Base-by-base conservation (phyloP, 352 stramenopile genomes). In the Phytophthora agathidicida region DNA sequence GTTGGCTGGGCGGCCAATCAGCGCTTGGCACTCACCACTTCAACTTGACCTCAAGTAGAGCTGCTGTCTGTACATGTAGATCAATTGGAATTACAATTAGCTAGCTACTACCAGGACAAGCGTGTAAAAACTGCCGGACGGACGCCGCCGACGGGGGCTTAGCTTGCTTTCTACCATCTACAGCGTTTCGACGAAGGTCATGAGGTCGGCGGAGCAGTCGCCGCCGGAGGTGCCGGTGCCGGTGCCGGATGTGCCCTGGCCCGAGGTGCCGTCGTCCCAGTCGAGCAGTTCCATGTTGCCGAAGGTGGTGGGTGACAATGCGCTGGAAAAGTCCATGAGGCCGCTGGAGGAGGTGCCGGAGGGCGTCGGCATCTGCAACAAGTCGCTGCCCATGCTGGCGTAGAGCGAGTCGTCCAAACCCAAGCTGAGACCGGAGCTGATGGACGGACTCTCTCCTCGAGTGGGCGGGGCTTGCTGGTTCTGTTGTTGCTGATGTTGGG, bases 141-240 rank as follows among this genome's bases (percentile, higher is more conserved):
- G 13, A 53, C 31, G 31, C n/a, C n/a, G n/a, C n/a, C n/a, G n/a
- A n/a, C n/a, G n/a, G n/a, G n/a, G n/a, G n/a, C n/a, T n/a, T n/a
- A n/a, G n/a, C n/a, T n/a, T n/a, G n/a, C n/a, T n/a, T 44, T 60
- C 33, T 54, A 60, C 61, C 28, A 36, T 50, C 46, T 72, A 75
- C 66, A 75, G 59, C 17, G 77, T 78, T 47, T 92, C 83, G n/a
- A 91, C 82, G 51, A 92, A 89, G 7, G 50, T 68, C 77, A 92
- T 87, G 35, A 92, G 60, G 55, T 92, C 80, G 10, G 68, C 77
- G 8, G 73, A 65, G 41, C 65, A 74, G 59, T 88, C 83, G 27
- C 77, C 55, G 14, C 45, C 52, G 1, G 33, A 56, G 20, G 42
- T 30, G 42, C 54, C 51, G n/a, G 43, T 41, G 45, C 61, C 49